These are phyloP conservation scores for Russula sp. DNA, from an alignment of 768 basidiomycete species.

Conservation along the genomic window DNA sequence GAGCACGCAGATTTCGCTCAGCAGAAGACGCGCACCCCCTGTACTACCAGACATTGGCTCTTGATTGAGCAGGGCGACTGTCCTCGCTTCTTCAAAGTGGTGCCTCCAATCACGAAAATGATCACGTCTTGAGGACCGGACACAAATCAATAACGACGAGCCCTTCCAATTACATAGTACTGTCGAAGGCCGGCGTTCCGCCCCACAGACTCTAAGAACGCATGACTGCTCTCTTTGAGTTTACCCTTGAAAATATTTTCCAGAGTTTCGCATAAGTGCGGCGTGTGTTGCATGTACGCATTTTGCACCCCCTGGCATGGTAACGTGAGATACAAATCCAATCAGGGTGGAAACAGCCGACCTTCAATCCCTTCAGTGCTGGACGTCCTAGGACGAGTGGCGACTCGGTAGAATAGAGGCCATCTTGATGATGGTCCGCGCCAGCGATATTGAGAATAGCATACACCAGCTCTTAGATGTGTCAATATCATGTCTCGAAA, in stretches of 20 bases:
- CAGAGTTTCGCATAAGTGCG: slow-evolving; percentile 86
- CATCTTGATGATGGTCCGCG: slow-evolving; percentile 94
- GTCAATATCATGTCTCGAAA: neutral
- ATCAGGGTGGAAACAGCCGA: slow-evolving; percentile 28
- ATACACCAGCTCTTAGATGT: slow-evolving; percentile 70
- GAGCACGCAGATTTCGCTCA: slow-evolving; percentile 93
- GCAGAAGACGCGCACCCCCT: slow-evolving; percentile 67
- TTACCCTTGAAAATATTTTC: slow-evolving; percentile 85
- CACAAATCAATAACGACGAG: neutral
- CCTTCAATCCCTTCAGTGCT: slow-evolving; percentile 92
- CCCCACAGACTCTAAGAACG: slow-evolving; percentile 73
- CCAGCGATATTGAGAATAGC: slow-evolving; percentile 90
- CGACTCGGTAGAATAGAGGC: slow-evolving; percentile 93
- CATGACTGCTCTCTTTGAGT: slow-evolving; percentile 82
- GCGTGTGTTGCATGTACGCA: slow-evolving; percentile 95
- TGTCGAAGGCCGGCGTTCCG: slow-evolving; percentile 66
- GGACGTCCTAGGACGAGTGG: slow-evolving; percentile 90
- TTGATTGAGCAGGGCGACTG: slow-evolving; percentile 82
- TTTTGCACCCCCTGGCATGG: slow-evolving; percentile 88
- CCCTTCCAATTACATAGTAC: slow-evolving; percentile 31
- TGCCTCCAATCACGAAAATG: slow-evolving; percentile 93
- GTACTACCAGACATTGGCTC: slow-evolving; percentile 54
- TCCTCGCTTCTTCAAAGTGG: slow-evolving; percentile 90
- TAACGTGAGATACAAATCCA: slow-evolving; percentile 14
- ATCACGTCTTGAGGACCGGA: slow-evolving; percentile 91